A percentile compares a stretch with the other conserved stretches of the same genome.
These are phyloP conservation scores for Pythium grandisporangium DNA, from an alignment of 352 stramenopile genomes.

Conservation along the genomic window DNA sequence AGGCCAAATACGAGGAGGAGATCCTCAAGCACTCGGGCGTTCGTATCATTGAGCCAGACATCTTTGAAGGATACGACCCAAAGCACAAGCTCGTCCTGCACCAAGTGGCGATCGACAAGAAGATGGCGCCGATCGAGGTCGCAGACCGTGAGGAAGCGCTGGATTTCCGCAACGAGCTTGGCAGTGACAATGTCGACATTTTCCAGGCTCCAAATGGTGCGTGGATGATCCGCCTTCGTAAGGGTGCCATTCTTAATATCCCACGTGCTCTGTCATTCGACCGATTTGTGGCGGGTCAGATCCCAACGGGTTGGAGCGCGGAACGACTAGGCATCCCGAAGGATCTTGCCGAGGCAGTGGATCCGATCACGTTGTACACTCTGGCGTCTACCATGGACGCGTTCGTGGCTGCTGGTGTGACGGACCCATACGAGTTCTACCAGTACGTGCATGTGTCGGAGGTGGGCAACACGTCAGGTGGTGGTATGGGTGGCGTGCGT, in stretches of 20 bases:
- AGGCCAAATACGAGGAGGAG: slow-evolving; percentile 73
- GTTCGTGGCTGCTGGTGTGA: slow-evolving; percentile 71
- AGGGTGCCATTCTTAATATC: slow-evolving; percentile 78
- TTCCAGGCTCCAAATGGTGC: slow-evolving; percentile 54
- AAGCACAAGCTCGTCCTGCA: slow-evolving; percentile 84
- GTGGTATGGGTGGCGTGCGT: slow-evolving; percentile 77
- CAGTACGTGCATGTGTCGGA: slow-evolving; percentile 87
- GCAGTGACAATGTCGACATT: slow-evolving; percentile 77
- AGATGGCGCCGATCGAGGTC: slow-evolving; percentile 83
- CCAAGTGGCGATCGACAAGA: slow-evolving; percentile 84
- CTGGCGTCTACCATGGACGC: slow-evolving; percentile 74
- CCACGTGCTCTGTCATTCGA: slow-evolving; percentile 72
- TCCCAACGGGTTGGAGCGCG: slow-evolving; percentile 82
- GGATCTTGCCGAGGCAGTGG: slow-evolving; percentile 70
- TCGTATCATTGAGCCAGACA: slow-evolving; percentile 76
- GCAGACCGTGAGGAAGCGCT: slow-evolving; percentile 76
- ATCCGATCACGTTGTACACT: slow-evolving; percentile 72
- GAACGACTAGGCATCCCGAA: slow-evolving; percentile 74
- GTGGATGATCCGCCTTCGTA: slow-evolving; percentile 81
- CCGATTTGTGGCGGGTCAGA: slow-evolving; percentile 82
- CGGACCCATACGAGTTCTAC: slow-evolving; percentile 89
- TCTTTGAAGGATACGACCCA: slow-evolving; percentile 85
- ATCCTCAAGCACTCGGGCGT: slow-evolving; percentile 76
- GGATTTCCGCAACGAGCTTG: slow-evolving; percentile 69
- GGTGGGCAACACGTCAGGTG: slow-evolving; percentile 78